Evolutionary conservation across 306 rosid genomes (phyloP), one percentile per base, ranked within the genome.

Genomic region (Quillaja saponaria): DNA sequence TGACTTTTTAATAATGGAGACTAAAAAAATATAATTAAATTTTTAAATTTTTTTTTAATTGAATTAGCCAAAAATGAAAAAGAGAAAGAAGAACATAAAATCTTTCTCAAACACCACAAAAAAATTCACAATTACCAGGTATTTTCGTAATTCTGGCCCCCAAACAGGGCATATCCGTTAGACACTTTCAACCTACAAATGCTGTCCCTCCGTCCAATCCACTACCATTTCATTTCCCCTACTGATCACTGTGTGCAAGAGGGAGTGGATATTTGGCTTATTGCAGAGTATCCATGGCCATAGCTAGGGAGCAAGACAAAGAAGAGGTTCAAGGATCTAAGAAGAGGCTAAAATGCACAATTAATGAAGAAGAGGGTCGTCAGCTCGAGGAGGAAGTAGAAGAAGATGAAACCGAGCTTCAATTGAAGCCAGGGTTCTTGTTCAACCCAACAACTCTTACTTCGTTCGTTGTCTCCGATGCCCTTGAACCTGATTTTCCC

Each of bases 381-480:
- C 65, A 62, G 4, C 56, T 58, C 0, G 63, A 38, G 12, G 72
- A 46, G 0, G 80, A 13, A 0, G 87, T 64, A 0, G 80, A 13
- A 0, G 87, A 67, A 2, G 82, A 71, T 3, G 78, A 77, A 3
- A 76, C 53, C 16, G 84, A 88, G 67, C 79, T 84, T 72, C 80
- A 2, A 1, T 19, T 81, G 13, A 37, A 68, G 46, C 83, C 80
- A 0, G 95, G 85, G 8, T 6, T 80, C 6, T 64, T 74, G 58
- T 74, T 62, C 64, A 81, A 81, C 73, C 99, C 99, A 28, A 74
- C 84, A 45, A 68, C 80, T 0, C 96, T 97, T 6, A 85, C 91
- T 1, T 87, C 99, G 8, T 85, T 89, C 72, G 97, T 94, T 3
- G 97, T 94, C 4, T 83, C 90, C 8, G 99, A 94, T 80, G 97